These are phyloP conservation scores for Jacaranda mimosifolia DNA, from an alignment of 257 asterid genomes.

Conservation along the genomic window DNA sequence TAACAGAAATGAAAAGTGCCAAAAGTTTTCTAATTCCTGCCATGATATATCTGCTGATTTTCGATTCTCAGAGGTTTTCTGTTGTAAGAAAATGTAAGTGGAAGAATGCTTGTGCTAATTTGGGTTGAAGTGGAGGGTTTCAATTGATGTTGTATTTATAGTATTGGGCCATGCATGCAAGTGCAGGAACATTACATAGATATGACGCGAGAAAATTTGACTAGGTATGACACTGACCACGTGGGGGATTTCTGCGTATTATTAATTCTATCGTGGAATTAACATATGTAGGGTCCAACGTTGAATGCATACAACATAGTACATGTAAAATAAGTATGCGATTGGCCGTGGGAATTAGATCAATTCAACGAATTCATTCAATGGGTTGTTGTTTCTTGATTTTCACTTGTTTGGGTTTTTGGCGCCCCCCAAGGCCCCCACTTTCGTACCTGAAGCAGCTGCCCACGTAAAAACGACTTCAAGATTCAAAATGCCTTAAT, in stretches of 20 bases:
- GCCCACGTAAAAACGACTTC: neutral
- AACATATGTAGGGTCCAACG: too few relatives aligned
- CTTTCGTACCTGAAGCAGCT: neutral
- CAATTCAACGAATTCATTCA: too few relatives aligned
- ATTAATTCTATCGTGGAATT: too few relatives aligned
- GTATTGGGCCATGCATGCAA: neutral
- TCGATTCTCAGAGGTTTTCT: neutral
- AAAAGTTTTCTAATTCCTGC: neutral
- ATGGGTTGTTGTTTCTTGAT: neutral
- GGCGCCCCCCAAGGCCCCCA: too few relatives aligned
- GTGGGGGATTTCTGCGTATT: too few relatives aligned
- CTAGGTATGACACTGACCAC: too few relatives aligned
- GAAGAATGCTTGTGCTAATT: too few relatives aligned
- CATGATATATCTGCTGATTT: constrained; percentile 1
- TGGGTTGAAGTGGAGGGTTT: too few relatives aligned
- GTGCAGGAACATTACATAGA: neutral
- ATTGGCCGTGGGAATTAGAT: neutral
- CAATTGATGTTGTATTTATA: neutral
- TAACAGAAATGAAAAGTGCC: neutral
- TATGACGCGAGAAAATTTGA: too few relatives aligned
- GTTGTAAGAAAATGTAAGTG: too few relatives aligned
- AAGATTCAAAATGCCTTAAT: neutral
- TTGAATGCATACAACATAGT: too few relatives aligned
- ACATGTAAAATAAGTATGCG: neutral
- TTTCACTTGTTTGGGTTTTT: neutral